Evolutionary conservation across 768 basidiomycete species (phyloP), one percentile per base, ranked within the genome.

Genomic region (Crassisporium funariophilum): DNA sequence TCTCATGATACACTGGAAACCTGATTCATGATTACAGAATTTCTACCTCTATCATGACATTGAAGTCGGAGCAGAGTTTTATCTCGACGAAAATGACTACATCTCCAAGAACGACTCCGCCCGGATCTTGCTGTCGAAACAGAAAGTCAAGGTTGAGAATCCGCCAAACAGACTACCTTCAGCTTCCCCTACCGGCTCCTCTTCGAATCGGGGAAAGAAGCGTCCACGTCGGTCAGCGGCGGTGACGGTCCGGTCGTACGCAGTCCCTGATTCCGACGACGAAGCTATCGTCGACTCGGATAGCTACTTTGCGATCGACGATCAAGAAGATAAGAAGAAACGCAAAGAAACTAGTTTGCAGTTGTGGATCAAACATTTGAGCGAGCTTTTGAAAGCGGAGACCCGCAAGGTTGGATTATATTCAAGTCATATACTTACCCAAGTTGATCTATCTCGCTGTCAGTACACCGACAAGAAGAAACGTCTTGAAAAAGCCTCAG

Each of bases 261-360:
- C 72, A 4, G 66, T 84, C 12, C 83, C 85, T 1, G 83, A 83
- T 60, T 88, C 85, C 10, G 86, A 88, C 55, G 86, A 87, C 47
- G 87, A 87, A 53, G 68, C 64, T 7, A 79, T 79, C 5, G 70
- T 47, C 15, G 47, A 48, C 35, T 10, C 10, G 29, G 72, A 73
- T 33, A 61, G 68, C 15, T 63, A 68, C 19, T 65, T 67, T 13
- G 37, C 35, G 29, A 63, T 63, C 36, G 64, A 61, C 15, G 61
- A 69, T 54, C 59, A 62, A 20, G 64, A 68, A 44, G 54, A 59
- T 25, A 69, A 68, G 56, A 71, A 69, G 58, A 60, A 59, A 20
- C 63, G 58, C 10, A 64, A 61, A 9, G 77, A 79, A 55, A 73
- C 72, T 43, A 66, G 73, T 52, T 63, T 78, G 39, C 83, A 86